Evolutionary conservation across 2,329 filamentous ascomycete species (phyloP).

Genomic region (Amauroascus niger): DNA sequence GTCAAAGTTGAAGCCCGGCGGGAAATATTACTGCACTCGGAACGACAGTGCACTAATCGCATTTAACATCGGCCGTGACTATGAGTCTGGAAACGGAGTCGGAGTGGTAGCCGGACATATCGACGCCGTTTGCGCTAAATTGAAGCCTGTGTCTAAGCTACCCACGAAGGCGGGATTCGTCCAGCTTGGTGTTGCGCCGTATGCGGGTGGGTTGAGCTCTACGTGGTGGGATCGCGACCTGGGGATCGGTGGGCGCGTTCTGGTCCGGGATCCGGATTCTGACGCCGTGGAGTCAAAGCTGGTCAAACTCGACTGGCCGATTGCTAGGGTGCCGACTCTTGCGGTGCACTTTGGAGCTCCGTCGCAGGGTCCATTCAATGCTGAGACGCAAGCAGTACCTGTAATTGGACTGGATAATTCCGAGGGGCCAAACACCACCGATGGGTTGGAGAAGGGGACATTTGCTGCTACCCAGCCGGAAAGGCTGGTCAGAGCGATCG

Average conservation of each 20-base stretch:
- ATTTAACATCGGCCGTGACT: slow-evolving; percentile 71
- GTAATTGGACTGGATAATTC: slow-evolving; percentile 81
- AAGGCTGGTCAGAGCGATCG: slow-evolving; percentile 72
- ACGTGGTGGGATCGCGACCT: slow-evolving; percentile 98
- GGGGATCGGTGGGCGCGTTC: slow-evolving; percentile 76
- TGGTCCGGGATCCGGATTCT: slow-evolving; percentile 61
- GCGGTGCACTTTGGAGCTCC: slow-evolving; percentile 86
- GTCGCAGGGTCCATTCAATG: slow-evolving; percentile 58
- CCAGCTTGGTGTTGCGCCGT: slow-evolving; percentile 85
- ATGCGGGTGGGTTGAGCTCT: slow-evolving; percentile 73
- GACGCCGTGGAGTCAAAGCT: slow-evolving; percentile 72
- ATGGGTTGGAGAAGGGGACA: slow-evolving; percentile 42
- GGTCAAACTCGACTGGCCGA: slow-evolving; percentile 88
- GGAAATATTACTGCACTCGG: slow-evolving; percentile 79
- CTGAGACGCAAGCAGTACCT: slow-evolving; percentile 87
- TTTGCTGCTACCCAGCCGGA: slow-evolving; percentile 80
- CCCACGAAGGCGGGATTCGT: slow-evolving; percentile 75
- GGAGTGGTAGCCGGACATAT: slow-evolving; percentile 87
- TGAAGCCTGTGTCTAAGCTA: slow-evolving; percentile 84
- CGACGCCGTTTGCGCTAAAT: slow-evolving; percentile 77
- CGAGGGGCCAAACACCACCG: slow-evolving; percentile 25
- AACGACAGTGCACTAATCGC: slow-evolving; percentile 81
- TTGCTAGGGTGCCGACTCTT: slow-evolving; percentile 82
- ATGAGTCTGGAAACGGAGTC: slow-evolving; percentile 74
- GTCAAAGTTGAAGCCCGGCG: slow-evolving; percentile 60